Percentiles rank a stretch among this genome's conserved stretches.
These are phyloP conservation scores for Microsporum canis DNA, from an alignment of 2,329 filamentous ascomycete species.

Conservation along the genomic window DNA sequence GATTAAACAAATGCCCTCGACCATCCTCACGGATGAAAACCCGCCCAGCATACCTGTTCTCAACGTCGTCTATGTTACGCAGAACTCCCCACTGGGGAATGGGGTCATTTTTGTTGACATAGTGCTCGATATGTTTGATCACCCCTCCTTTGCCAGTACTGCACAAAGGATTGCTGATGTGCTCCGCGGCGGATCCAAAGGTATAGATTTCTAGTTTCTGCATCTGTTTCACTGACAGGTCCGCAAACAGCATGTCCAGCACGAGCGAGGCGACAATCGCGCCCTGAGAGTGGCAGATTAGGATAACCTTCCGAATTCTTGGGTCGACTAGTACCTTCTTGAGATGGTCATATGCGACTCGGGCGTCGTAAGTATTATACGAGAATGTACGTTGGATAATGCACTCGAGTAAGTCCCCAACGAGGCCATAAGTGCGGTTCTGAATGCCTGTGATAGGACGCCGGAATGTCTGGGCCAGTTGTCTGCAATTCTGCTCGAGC, in stretches of 20 bases:
- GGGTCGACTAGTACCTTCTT: slow-evolving; percentile 54
- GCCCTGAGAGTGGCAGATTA: slow-evolving; percentile 68
- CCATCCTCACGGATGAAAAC: slow-evolving; percentile 36
- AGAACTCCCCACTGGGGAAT: slow-evolving; percentile 65
- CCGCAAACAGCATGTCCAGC: slow-evolving; percentile 64
- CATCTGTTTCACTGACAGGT: slow-evolving; percentile 54
- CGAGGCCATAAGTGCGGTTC: slow-evolving; percentile 60
- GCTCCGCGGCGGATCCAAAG: slow-evolving; percentile 67
- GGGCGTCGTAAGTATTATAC: slow-evolving; percentile 58
- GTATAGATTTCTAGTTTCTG: slow-evolving; percentile 62
- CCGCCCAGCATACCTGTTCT: slow-evolving; percentile 40
- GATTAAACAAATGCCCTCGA: slow-evolving; percentile 34
- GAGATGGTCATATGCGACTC: slow-evolving; percentile 47
- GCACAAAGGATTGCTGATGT: slow-evolving; percentile 65
- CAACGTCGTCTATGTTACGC: slow-evolving; percentile 47
- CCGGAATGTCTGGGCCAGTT: slow-evolving; percentile 59
- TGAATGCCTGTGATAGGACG: slow-evolving; percentile 62
- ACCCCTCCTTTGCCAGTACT: slow-evolving; percentile 23
- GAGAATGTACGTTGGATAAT: slow-evolving; percentile 63
- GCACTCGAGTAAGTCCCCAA: slow-evolving; percentile 69
- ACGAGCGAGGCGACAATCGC: slow-evolving; percentile 62
- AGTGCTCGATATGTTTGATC: slow-evolving; percentile 68
- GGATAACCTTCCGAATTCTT: slow-evolving; percentile 54
- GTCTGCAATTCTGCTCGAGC: slow-evolving; percentile 59
- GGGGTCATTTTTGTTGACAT: slow-evolving; percentile 62